Conservation (phyloP, 192 early-diverging fungal species). For the Podochytrium sp. region DNA sequence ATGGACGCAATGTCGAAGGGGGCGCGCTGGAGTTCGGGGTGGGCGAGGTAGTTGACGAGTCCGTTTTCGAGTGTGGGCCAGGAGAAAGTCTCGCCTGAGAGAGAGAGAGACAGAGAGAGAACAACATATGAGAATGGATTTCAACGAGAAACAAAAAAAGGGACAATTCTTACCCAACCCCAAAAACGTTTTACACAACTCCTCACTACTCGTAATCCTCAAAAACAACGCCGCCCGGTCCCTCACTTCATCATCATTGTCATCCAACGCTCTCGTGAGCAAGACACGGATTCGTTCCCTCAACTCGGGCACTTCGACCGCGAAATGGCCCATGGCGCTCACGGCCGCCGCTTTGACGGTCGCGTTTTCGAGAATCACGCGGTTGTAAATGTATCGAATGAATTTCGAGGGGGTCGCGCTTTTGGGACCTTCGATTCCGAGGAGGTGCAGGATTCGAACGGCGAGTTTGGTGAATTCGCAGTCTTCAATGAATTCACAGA, state of each 20-base stretch:
- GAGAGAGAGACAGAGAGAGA: slow-evolving; percentile 1
- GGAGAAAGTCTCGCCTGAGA: slow-evolving; percentile 80
- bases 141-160: background rate
- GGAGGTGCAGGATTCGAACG: slow-evolving; percentile 93
- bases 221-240: slow-evolving; percentile 92
- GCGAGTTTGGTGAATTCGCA: slow-evolving; percentile 99
- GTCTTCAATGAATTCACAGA: slow-evolving; percentile 99
- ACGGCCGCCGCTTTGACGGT: slow-evolving; percentile 96
- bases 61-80: slow-evolving; percentile 84
- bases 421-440: slow-evolving; percentile 92
- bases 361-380: slow-evolving; percentile 96
- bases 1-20: slow-evolving; percentile 80
- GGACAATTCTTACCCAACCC: slow-evolving; percentile 70
- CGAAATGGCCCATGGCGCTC: slow-evolving; percentile 93
- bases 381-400: slow-evolving; percentile 99
- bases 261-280: slow-evolving; percentile 90
- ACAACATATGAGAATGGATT: no score
- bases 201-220: slow-evolving; percentile 72
- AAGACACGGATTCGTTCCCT: slow-evolving; percentile 70
- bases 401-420: slow-evolving; percentile 91
- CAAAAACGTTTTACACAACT: slow-evolving; percentile 69
- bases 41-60: slow-evolving; percentile 84
- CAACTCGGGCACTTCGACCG: slow-evolving; percentile 79
- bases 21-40: slow-evolving; percentile 56
- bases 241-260: slow-evolving; percentile 97